Base-by-base conservation (phyloP, 2,329 filamentous ascomycete genomes). In the Trichoderma guizhouense region DNA sequence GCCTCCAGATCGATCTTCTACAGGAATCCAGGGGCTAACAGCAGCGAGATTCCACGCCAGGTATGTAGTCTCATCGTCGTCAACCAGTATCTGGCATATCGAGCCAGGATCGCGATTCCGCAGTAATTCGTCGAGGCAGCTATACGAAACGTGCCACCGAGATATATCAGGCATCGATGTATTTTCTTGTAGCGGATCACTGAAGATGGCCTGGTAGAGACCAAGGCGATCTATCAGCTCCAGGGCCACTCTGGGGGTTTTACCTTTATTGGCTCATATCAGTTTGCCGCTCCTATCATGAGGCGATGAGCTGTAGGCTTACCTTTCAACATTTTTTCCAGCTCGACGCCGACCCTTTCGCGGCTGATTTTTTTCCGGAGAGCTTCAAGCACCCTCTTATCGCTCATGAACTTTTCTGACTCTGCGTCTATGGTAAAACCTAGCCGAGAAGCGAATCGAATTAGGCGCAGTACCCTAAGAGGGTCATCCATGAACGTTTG, bases 401-500 rank as follows among this genome's bases (percentile, higher is more conserved):
- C 87, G 14, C 86, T 87, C 95, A 99, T 99, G 28, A 89, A 91
- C 55, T 84, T 79, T 77, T 92, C 88, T 0, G 92, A 91, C 34
- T 87, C 85, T 0, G 85, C 79, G 74, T 97, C 92, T 74, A 99
- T 97, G 11, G 81, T 84, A 79, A 97, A 99, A 60, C 87, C 86
- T 8, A 98, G 86, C 24, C 95, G 88, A 77, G 93, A 97, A 5
- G 95, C 93, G 82, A 99, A 98, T 71, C 96, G 90, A 64, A 99
- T 92, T 67, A 98, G 85, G 62, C 95, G 89, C 73, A 98, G 83
- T 4, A 98, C 92, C 21, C 96, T 88, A 28, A 99, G 84, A 14
- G 96, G 96, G 78, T 98, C 95, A 78, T 98, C 95, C 80, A 91
- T 94, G 82, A 99, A 98, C 0, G 95, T 99, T 79, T 97, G 92